Conservation (phyloP, 1,284 basidiomycete species). For the Hymenochaete sp. region DNA sequence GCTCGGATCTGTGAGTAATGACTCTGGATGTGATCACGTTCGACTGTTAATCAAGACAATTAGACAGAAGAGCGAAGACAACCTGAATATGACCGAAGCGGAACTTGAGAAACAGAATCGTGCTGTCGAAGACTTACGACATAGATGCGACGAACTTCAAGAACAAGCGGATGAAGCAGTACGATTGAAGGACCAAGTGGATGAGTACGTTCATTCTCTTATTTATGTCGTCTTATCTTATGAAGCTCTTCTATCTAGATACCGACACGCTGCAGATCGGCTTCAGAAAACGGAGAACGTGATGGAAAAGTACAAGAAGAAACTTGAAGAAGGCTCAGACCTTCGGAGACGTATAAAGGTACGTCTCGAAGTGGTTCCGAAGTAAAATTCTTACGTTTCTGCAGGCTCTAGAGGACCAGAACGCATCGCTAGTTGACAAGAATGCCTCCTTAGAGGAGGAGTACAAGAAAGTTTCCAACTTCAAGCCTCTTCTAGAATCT, state of each 20-base stretch:
- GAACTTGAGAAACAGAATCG: slow-evolving; percentile 71
- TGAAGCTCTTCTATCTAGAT: slow-evolving; percentile 36
- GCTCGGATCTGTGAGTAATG: slow-evolving; percentile 66
- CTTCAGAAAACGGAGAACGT: slow-evolving; percentile 93
- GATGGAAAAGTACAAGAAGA: slow-evolving; percentile 98
- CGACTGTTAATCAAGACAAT: slow-evolving; percentile 23
- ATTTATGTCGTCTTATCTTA: background rate
- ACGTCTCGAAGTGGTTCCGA: slow-evolving; percentile 16
- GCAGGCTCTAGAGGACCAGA: slow-evolving; percentile 85
- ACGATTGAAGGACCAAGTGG: slow-evolving; percentile 85
- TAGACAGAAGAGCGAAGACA: slow-evolving; percentile 87
- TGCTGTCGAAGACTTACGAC: slow-evolving; percentile 63
- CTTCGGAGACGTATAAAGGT: slow-evolving; percentile 82
- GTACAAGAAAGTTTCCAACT: slow-evolving; percentile 76
- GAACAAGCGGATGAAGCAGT: slow-evolving; percentile 66
- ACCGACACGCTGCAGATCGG: slow-evolving; percentile 84
- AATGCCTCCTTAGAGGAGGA: slow-evolving; percentile 89
- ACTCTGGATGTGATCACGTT: background rate
- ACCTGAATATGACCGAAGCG: slow-evolving; percentile 68
- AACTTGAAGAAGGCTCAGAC: slow-evolving; percentile 89
- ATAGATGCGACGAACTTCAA: slow-evolving; percentile 79
- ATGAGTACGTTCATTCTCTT: slow-evolving; percentile 80
- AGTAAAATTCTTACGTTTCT: slow-evolving; percentile 7
- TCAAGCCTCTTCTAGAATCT: slow-evolving; percentile 86
- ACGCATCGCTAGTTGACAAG: slow-evolving; percentile 83